A percentile compares a stretch with the other conserved stretches of the same genome.
Conservation (phyloP, 352 stramenopile species). For the Phytophthora pistaciae region DNA sequence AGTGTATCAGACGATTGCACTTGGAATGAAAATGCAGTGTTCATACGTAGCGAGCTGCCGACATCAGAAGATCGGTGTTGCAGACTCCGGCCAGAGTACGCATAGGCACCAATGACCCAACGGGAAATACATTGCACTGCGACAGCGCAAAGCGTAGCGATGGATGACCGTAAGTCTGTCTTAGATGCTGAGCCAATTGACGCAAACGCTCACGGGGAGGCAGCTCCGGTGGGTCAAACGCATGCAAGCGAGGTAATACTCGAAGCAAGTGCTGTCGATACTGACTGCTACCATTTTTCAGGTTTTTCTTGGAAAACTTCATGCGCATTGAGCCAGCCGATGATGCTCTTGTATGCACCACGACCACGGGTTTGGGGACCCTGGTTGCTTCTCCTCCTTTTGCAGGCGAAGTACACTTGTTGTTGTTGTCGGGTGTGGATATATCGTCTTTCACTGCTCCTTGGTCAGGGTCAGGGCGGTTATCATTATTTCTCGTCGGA, state of each 20-base stretch:
- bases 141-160: slow-evolving; percentile 66
- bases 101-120: slow-evolving; percentile 37
- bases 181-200: slow-evolving; percentile 50
- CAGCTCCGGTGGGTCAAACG: slow-evolving; percentile 11
- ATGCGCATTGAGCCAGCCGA: slow-evolving; percentile 40
- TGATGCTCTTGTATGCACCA: slow-evolving; percentile 32
- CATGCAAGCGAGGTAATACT: slow-evolving; percentile 33
- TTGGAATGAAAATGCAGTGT: not conserved
- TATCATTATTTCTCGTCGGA: slow-evolving; percentile 11
- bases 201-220: slow-evolving; percentile 40
- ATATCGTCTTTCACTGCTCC: not conserved
- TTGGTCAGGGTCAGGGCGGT: not conserved
- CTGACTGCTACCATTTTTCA: slow-evolving; percentile 34
- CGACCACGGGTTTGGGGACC: slow-evolving; percentile 30
- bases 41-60: slow-evolving; percentile 58
- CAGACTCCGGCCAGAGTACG: slow-evolving; percentile 45
- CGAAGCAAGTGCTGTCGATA: slow-evolving; percentile 44
- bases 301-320: slow-evolving; percentile 47
- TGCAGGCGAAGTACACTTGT: not conserved
- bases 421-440: not conserved
- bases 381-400: slow-evolving; percentile 18
- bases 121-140: slow-evolving; percentile 55
- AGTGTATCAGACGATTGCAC: not conserved
- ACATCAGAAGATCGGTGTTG: slow-evolving; percentile 41
- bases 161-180: slow-evolving; percentile 47